Percentiles rank a stretch among this genome's conserved stretches.
phyloP scores from a whole-genome alignment of 2,329 filamentous ascomycete species.

The Aspergillus oerlinghausenensis region DNA sequence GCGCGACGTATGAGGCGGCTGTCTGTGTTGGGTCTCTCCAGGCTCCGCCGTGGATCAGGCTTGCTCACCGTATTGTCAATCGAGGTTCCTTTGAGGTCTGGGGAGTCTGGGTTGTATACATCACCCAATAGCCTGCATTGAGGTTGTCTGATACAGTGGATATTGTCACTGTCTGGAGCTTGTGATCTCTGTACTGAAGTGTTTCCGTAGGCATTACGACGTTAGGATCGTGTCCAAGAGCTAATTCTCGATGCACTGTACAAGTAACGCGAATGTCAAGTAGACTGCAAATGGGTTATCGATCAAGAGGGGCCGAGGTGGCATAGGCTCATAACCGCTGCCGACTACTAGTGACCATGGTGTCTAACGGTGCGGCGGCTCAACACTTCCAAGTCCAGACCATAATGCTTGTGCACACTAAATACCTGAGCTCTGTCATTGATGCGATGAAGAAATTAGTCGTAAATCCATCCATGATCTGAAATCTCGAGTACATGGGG shows the following conservation, averaged over 20 bases:
- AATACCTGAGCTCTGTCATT: background rate
- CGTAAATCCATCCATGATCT: background rate
- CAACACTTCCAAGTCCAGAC: background rate
- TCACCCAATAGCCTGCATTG: conserved; percentile 35
- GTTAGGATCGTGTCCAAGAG: background rate
- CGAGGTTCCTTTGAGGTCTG: background rate
- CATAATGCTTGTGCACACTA: background rate
- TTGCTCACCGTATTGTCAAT: conserved; percentile 10
- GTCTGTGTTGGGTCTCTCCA: conserved; percentile 45
- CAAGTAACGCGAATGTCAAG: background rate
- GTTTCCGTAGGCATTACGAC: conserved; percentile 13
- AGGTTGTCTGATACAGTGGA: conserved; percentile 17
- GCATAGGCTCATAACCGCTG: background rate
- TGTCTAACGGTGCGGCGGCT: background rate
- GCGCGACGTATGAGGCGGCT: conserved; percentile 29
- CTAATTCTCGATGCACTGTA: background rate
- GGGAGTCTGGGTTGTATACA: conserved; percentile 25
- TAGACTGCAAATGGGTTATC: background rate
- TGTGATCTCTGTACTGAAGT: conserved; percentile 25
- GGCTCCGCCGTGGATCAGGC: conserved; percentile 47
- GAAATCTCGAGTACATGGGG: background rate
- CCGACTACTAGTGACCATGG: background rate
- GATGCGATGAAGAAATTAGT: background rate
- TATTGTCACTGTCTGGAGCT: conserved; percentile 32
- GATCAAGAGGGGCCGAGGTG: background rate